Percentiles rank a stretch among this genome's conserved stretches.
Evolutionary conservation across 108 stramenopile genomes (phyloP).

Genomic region (Aurantiochytrium sp.): DNA sequence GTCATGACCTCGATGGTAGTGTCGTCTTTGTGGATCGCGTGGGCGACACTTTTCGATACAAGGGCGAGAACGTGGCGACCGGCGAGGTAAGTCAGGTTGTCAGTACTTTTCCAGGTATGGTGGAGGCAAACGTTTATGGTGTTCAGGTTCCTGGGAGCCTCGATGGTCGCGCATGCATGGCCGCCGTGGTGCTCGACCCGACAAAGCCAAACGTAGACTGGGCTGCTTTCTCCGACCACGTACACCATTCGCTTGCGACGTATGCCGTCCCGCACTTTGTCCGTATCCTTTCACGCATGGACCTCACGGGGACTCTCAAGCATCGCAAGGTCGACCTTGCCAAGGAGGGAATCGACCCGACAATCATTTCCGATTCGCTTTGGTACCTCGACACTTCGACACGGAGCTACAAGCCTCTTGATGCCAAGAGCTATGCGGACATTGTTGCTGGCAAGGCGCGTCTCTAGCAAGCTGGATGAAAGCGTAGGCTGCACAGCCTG

Average conservation of each 20-base stretch:
- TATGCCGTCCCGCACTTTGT: constrained; percentile 42
- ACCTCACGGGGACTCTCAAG: constrained; percentile 43
- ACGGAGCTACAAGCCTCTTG: neutral
- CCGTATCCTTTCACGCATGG: constrained; percentile 19
- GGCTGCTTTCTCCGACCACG: neutral
- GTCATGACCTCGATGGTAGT: constrained; percentile 34
- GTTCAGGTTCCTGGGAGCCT: constrained; percentile 28
- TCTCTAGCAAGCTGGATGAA: neutral
- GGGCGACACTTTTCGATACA: constrained; percentile 59
- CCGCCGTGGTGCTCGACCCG: constrained; percentile 27
- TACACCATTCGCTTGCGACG: constrained; percentile 11
- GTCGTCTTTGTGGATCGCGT: constrained; percentile 49
- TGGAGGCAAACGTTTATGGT: constrained; percentile 44
- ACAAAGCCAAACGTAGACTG: neutral
- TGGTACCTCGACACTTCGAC: neutral
- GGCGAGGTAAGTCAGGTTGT: constrained; percentile 42
- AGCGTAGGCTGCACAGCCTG: no score
- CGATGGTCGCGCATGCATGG: constrained; percentile 38
- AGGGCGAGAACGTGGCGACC: constrained; percentile 57
- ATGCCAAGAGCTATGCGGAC: neutral
- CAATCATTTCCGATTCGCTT: neutral
- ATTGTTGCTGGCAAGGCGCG: neutral
- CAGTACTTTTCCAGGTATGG: constrained; percentile 12
- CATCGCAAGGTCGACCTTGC: constrained; percentile 36
- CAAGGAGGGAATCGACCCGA: constrained; percentile 12